Conservation (phyloP, 257 asterid species). For the Solanum medicagineum region DNA sequence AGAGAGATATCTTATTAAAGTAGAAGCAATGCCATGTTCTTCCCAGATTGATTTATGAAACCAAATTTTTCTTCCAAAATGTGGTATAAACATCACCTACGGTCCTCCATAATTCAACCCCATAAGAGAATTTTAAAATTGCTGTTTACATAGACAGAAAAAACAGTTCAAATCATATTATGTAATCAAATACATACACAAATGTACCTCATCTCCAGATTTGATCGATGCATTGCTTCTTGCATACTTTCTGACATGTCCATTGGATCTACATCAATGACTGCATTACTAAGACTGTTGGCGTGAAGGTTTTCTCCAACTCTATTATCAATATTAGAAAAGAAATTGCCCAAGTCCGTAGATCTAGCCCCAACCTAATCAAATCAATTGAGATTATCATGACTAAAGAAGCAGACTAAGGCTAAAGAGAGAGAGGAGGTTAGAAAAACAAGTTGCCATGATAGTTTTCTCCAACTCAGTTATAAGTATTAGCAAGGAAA, state of each 20-base stretch:
- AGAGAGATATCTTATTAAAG: not conserved
- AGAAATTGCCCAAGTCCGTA: slow-evolving; percentile 60
- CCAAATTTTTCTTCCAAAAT: not conserved
- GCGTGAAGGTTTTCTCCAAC: slow-evolving; percentile 33
- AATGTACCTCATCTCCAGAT: slow-evolving; percentile 92
- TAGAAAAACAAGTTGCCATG: slow-evolving; percentile 19
- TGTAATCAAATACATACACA: slow-evolving; percentile 23
- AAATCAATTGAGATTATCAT: slow-evolving; percentile 25
- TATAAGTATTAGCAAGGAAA: slow-evolving; percentile 44
- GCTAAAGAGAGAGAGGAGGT: not conserved
- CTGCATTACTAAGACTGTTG: slow-evolving; percentile 33
- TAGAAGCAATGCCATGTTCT: not conserved
- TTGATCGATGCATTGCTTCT: slow-evolving; percentile 96
- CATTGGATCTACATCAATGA: slow-evolving; percentile 72
- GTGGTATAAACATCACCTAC: not conserved
- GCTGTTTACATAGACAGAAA: not conserved
- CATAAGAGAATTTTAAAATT: not conserved
- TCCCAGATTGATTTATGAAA: not conserved
- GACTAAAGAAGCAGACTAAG: slow-evolving; percentile 2
- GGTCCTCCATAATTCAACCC: not conserved
- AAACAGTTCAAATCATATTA: not conserved
- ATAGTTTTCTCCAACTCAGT: slow-evolving; percentile 39
- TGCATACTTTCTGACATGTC: slow-evolving; percentile 98
- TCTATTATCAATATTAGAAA: slow-evolving; percentile 53
- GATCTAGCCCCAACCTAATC: slow-evolving; percentile 58